A percentile compares a stretch with the other conserved stretches of the same genome.
Evolutionary conservation across 495 filamentous ascomycete genomes (phyloP).

Genomic region (Neurospora intermedia): DNA sequence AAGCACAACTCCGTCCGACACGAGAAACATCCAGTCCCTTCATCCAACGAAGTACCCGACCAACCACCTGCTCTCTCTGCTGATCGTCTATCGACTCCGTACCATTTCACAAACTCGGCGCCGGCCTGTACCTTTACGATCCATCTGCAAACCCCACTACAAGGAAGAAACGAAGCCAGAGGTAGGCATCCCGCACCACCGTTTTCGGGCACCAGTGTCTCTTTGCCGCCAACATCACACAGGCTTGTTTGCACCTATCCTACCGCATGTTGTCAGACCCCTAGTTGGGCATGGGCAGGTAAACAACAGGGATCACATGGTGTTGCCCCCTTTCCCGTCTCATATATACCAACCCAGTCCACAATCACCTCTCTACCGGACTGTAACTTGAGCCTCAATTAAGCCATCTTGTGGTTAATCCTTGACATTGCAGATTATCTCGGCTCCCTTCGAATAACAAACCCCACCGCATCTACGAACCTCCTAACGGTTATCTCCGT

Average conservation of each 20-base stretch:
- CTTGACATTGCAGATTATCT: background rate
- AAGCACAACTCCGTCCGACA: background rate
- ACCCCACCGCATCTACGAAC: background rate
- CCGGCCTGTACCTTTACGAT: background rate
- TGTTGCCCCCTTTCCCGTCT: background rate
- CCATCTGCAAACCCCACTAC: background rate
- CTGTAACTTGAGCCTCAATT: background rate
- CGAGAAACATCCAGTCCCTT: background rate
- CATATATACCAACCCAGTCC: background rate
- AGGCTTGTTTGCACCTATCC: background rate
- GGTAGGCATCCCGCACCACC: background rate
- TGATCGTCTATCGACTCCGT: background rate
- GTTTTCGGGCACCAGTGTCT: background rate
- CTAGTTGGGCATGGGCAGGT: background rate
- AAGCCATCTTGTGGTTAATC: background rate
- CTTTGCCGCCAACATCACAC: background rate
- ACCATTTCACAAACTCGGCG: background rate
- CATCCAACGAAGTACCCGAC: background rate
- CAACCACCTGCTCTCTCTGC: background rate
- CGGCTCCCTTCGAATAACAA: background rate
- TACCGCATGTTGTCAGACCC: background rate
- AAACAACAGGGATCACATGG: background rate
- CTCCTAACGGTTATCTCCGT: background rate
- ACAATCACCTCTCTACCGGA: background rate
- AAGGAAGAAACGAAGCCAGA: background rate